phyloP scores from a whole-genome alignment of 345 rosid species.

The Ricinus communis region DNA sequence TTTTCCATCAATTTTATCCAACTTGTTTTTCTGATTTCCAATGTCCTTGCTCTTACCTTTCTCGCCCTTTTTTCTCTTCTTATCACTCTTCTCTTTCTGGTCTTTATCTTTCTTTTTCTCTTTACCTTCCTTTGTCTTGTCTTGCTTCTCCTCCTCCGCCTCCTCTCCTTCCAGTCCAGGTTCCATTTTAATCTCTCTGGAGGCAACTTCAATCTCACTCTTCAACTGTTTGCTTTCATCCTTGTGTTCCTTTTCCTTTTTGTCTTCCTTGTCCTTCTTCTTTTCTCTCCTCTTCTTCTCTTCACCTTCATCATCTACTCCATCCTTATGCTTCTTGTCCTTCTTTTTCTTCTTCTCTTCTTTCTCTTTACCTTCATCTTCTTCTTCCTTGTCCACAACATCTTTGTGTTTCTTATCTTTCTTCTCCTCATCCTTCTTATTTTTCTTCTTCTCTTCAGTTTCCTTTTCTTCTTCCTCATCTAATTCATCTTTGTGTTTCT shows the following conservation, averaged over 20 bases:
- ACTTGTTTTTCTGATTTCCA: slow-evolving; percentile 47
- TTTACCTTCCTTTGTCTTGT: slow-evolving; percentile 21
- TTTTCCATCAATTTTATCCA: slow-evolving; percentile 59
- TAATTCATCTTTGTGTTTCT: slow-evolving; percentile 1
- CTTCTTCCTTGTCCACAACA: background rate
- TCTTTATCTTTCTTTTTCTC: slow-evolving; percentile 32
- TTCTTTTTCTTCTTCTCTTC: slow-evolving; percentile 14
- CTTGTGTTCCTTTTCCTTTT: slow-evolving; percentile 10
- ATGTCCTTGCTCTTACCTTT: slow-evolving; percentile 47
- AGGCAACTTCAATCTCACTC: slow-evolving; percentile 22
- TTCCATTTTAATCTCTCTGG: slow-evolving; percentile 32
- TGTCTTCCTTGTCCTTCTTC: background rate
- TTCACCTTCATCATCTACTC: background rate
- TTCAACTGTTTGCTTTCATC: slow-evolving; percentile 12
- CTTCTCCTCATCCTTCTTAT: background rate
- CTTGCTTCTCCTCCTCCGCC: slow-evolving; percentile 29
- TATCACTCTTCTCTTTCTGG: slow-evolving; percentile 34
- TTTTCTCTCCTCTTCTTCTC: slow-evolving; percentile 8
- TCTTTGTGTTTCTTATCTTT: slow-evolving; percentile 3
- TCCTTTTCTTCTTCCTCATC: background rate
- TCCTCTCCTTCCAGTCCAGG: slow-evolving; percentile 24
- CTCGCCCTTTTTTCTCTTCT: slow-evolving; percentile 47
- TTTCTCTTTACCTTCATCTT: slow-evolving; percentile 2
- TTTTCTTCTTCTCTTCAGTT: background rate
- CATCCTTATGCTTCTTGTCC: slow-evolving; percentile 8